Base-by-base conservation (phyloP, 805 yeast species). In the Nakazawaea ishiwadae region DNA sequence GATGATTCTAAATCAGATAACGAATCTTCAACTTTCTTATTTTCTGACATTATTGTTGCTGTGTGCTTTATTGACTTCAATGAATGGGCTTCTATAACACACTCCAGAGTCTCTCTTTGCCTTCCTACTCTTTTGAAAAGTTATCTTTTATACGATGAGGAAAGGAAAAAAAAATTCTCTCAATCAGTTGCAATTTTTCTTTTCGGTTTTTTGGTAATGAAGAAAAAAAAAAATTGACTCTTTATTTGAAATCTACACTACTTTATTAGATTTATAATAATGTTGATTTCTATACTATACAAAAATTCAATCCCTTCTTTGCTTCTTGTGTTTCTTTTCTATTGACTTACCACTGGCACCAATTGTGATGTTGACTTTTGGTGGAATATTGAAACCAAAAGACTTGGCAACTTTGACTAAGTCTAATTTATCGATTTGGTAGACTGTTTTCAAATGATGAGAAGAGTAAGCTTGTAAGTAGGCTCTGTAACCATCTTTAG, bases 391-490 rank as follows among this genome's bases (percentile, higher is more conserved):
- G 66, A 93, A 93, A 8, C 99, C 99, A 62, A 86, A 93, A 11
- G 96, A 84, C 62, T 83, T 86, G 42, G 97, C 99, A 23, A 93
- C 97, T 68, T 91, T 93, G 27, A 81, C 91, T 49, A 93, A 69
- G 62, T 93, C 99, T 47, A 93, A 73, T 66, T 90, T 88, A 65
- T 93, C 98, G 53, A 93, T 88, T 66, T 90, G 95, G 60, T 93
- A 93, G 12, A 93, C 99, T 2, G 96, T 86, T 64, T 93, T 93
- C 64, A 93, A 72, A 57, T 90, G 96, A 65, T 93, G 99, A 17
- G 96, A 84, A 5, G 99, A 90, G 59, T 93, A 93, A 4, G 99
- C 98, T 67, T 93, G 99, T 55, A 93, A 73, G 64, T 93, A 93
- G 2, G 98, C 80, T 60, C 97, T 77, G 69, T 93, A 93, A 46